These are phyloP conservation scores for Eimeria falciformis DNA, from an alignment of 169 alveolate species.

Conservation along the genomic window DNA sequence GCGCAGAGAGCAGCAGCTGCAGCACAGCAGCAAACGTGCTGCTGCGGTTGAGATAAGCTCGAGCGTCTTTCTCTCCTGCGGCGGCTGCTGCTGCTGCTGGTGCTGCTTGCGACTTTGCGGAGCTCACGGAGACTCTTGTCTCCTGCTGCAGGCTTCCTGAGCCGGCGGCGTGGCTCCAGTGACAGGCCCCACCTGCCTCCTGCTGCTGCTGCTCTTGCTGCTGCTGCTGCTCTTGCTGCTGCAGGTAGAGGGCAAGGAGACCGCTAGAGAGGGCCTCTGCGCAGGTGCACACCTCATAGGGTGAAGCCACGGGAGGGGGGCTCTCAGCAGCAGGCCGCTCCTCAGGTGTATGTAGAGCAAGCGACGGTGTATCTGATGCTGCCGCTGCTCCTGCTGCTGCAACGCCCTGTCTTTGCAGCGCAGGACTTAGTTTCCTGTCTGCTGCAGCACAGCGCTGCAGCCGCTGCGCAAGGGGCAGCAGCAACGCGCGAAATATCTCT, in stretches of 20 bases:
- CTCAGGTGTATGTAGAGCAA: neutral
- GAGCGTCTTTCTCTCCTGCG: neutral
- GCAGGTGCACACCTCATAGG: conserved; percentile 15
- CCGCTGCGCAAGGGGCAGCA: conserved; percentile 17
- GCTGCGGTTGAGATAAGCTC: neutral
- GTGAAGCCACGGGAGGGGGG: neutral
- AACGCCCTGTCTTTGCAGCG: neutral
- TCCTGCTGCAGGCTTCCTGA: neutral
- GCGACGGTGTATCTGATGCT: neutral
- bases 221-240: neutral
- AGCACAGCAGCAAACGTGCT: conserved; percentile 15
- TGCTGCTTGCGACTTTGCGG: neutral
- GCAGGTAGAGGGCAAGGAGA: neutral
- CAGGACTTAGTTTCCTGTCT: neutral
- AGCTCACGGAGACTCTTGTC: neutral
- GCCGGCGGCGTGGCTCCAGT: neutral
- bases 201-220: neutral
- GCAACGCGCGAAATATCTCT: conserved; percentile 4
- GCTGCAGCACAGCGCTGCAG: conserved; percentile 39
- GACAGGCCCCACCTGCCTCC: neutral
- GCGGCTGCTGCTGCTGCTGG: neutral
- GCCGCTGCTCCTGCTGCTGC: neutral
- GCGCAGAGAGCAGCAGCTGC: neutral
- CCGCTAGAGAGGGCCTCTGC: conserved; percentile 35
- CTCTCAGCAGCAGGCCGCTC: neutral